Evolutionary conservation across 129 eudicot genomes (phyloP).

Genomic region (Escallonia herrerae): DNA sequence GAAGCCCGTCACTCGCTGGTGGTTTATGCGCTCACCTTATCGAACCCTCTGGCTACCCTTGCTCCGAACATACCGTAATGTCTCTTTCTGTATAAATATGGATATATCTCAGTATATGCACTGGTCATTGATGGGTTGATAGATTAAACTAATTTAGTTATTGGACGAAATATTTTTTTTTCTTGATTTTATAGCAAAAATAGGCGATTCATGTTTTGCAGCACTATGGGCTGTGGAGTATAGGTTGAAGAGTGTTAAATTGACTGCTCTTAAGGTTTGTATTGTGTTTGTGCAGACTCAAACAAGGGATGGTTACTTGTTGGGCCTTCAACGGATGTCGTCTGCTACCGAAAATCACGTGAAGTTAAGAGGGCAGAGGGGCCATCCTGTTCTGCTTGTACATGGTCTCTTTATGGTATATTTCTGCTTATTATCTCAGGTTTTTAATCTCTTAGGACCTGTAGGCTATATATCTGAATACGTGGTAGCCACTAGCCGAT

Average conservation of each 20-base stretch:
- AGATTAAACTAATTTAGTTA: no score
- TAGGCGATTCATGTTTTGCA: no score
- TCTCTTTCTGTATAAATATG: background rate
- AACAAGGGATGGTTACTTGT: constrained; percentile 77
- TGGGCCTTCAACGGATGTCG: constrained; percentile 89
- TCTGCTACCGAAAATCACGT: constrained; percentile 19
- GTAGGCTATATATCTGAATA: no score
- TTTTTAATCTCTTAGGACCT: no score
- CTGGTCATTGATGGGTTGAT: background rate
- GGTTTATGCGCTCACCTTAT: constrained; percentile 72
- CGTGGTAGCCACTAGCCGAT: no score
- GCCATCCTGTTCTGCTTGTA: constrained; percentile 73
- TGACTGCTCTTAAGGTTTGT: constrained; percentile 2
- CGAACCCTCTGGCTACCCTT: constrained; percentile 60
- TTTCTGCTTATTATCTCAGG: background rate
- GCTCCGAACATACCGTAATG: constrained; percentile 79
- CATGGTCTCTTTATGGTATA: constrained; percentile 95
- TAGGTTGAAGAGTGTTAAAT: background rate
- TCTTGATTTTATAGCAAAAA: no score
- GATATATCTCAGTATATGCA: background rate
- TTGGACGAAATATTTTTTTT: no score
- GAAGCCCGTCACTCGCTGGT: constrained; percentile 26
- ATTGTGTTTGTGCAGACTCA: constrained; percentile 38
- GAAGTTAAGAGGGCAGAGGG: constrained; percentile 18
- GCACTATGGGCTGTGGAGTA: no score